Evolutionary conservation across 2,329 filamentous ascomycete genomes (phyloP), one percentile per base, ranked within the genome.

Genomic region (Talaromyces piceae): DNA sequence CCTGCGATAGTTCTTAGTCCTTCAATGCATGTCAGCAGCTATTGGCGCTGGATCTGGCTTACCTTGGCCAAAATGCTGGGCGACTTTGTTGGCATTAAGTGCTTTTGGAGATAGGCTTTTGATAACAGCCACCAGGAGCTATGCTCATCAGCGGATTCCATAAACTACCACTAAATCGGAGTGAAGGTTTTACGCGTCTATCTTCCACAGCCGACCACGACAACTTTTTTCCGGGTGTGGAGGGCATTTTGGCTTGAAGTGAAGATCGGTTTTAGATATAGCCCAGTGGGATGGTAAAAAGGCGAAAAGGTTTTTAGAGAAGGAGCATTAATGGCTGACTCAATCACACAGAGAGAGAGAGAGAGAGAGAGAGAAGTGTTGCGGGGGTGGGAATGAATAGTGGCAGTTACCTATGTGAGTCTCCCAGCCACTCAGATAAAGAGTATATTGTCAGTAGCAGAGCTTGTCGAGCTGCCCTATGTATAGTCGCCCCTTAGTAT

Each of bases 51-150:
- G 13, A 9, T 28, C 5, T 3, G 12, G 16, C 7, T 50, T 50
- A 50, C 49, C 49, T 45, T 45, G 22, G 16, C 48, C 48, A 9
- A 50, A 16, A 16, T 37, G 3, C 9, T 41, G 41, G 23, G 49
- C 49, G 7, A 50, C n/a, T 20, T 46, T 39, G 3, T 16, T 30
- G 5, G 45, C 45, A 18, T 50, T 18, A 2, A 50, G 25, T 1
- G 28, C 20, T 22, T 12, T 25, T 5, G 41, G 2, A 0, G 43
- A 28, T 1, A 50, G 28, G 6, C 6, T 23, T 5, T 50, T 39
- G 12, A 50, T 22, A 4, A 50, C 18, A 2, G 41, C n/a, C 5
- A 50, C 11, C n/a, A 50, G 45, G 2, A 50, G 41, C 41, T 50
- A 12, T 5, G 23, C 4, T 22, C 6, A 13, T 37, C 16, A 37